Conservation (phyloP, 768 basidiomycete genomes). For the Lactarius quietus region DNA sequence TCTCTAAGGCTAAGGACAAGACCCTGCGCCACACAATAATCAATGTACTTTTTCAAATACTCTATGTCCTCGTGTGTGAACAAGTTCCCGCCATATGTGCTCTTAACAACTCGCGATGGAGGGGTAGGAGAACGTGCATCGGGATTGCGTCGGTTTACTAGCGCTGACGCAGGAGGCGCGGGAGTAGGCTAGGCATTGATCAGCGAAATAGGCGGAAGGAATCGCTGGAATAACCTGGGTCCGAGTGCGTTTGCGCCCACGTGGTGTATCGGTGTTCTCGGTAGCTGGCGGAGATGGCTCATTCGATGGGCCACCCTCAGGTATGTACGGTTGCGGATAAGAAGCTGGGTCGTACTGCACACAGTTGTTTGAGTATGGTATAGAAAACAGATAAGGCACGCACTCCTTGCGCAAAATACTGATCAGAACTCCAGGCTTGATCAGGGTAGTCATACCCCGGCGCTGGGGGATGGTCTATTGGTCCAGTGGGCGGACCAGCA, state of each 20-base stretch:
- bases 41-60: conserved; percentile 85
- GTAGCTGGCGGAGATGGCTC: conserved; percentile 37
- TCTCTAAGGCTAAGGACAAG: conserved; percentile 77
- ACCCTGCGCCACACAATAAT: conserved; percentile 87
- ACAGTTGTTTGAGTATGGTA: background rate
- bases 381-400: conserved; percentile 26
- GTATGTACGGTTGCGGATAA: conserved; percentile 58
- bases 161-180: conserved; percentile 59
- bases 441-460: conserved; percentile 58
- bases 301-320: conserved; percentile 43
- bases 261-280: conserved; percentile 37
- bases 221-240: conserved; percentile 41
- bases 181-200: conserved; percentile 46
- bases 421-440: conserved; percentile 40
- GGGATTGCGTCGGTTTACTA: conserved; percentile 63
- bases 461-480: conserved; percentile 44
- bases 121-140: conserved; percentile 80
- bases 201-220: conserved; percentile 3
- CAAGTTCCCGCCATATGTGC: conserved; percentile 84
- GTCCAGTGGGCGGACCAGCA: conserved; percentile 38
- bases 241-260: conserved; percentile 69
- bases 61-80: conserved; percentile 81
- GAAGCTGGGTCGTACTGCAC: conserved; percentile 48
- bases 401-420: conserved; percentile 60
- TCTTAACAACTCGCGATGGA: conserved; percentile 79